Percentiles rank a stretch among this genome's conserved stretches.
phyloP scores from a whole-genome alignment of 805 yeast genomes.

The Candida endomychidarum region DNA sequence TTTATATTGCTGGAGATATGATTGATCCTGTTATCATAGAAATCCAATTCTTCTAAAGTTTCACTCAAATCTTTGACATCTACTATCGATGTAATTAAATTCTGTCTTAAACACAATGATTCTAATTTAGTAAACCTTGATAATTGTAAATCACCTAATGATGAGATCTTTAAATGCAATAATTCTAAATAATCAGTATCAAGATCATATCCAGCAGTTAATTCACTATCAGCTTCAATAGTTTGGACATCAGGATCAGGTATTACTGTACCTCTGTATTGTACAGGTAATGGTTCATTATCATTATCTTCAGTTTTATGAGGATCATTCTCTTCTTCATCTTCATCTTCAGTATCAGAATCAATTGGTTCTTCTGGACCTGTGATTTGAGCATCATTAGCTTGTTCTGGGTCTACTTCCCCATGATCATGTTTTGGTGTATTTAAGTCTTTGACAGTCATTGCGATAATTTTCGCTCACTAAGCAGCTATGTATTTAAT shows the following conservation, averaged over 20 bases:
- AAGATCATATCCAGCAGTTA: conserved; percentile 55
- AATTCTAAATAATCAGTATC: conserved; percentile 63
- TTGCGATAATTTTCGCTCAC: conserved; percentile 1
- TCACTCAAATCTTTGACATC: conserved; percentile 49
- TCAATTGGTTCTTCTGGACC: conserved; percentile 17
- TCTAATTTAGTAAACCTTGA: conserved; percentile 57
- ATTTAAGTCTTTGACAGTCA: conserved; percentile 7
- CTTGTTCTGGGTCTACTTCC: not conserved
- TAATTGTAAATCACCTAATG: conserved; percentile 61
- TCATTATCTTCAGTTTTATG: conserved; percentile 11
- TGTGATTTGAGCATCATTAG: not conserved
- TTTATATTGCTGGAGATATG: conserved; percentile 76
- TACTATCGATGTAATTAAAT: conserved; percentile 70
- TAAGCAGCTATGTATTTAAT: too few species aligned
- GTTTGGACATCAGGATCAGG: conserved; percentile 50
- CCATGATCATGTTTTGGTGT: not conserved
- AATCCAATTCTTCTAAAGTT: conserved; percentile 72
- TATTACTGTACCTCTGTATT: conserved; percentile 43
- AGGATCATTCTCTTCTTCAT: conserved; percentile 29
- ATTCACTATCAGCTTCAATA: conserved; percentile 67
- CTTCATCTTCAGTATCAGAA: conserved; percentile 18
- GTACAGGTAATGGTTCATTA: conserved; percentile 38
- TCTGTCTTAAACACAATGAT: conserved; percentile 75
- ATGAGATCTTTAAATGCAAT: conserved; percentile 65
- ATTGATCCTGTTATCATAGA: conserved; percentile 87